Conservation (phyloP, 257 asterid genomes). For the Craterostigma plantagineum region DNA sequence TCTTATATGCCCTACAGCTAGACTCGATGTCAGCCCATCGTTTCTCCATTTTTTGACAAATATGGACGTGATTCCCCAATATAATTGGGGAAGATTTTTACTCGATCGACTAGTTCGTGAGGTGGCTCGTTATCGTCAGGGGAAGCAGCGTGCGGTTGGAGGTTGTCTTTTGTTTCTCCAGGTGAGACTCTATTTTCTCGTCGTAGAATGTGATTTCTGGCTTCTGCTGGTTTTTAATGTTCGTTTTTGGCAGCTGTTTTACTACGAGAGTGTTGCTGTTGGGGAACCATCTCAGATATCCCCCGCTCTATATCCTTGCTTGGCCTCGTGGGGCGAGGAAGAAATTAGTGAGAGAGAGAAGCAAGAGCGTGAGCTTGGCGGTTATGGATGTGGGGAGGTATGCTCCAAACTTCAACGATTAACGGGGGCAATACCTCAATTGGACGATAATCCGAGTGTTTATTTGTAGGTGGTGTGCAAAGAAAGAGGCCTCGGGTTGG, state of each 20-base stretch:
- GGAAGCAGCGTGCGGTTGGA: slow-evolving; percentile 97
- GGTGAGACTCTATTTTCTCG: slow-evolving; percentile 29
- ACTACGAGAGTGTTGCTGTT: slow-evolving; percentile 93
- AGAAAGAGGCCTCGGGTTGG: slow-evolving; percentile 95
- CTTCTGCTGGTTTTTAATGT: neutral
- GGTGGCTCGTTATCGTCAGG: slow-evolving; percentile 94
- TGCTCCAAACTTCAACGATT: neutral
- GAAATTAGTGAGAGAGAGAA: slow-evolving; percentile 95
- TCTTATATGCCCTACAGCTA: slow-evolving; percentile 85
- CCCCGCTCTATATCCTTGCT: slow-evolving; percentile 81
- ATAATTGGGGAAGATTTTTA: slow-evolving; percentile 91
- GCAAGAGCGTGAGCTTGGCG: slow-evolving; percentile 88
- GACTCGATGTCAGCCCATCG: slow-evolving; percentile 97
- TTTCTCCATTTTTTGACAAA: slow-evolving; percentile 81
- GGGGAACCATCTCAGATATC: slow-evolving; percentile 72
- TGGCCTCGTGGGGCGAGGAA: slow-evolving; percentile 95
- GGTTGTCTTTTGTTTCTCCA: slow-evolving; percentile 97
- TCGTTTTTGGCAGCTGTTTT: slow-evolving; percentile 58
- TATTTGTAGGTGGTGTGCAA: slow-evolving; percentile 70
- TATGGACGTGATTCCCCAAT: slow-evolving; percentile 81
- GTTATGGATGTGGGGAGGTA: slow-evolving; percentile 99
- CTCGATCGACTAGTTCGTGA: slow-evolving; percentile 92
- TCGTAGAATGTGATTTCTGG: no score
- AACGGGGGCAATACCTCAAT: slow-evolving; percentile 8
- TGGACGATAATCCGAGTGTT: slow-evolving; percentile 9